Evolutionary conservation across 1,139 yeast genomes (phyloP), one percentile per base, ranked within the genome.

Genomic region (Candida mesenterica): DNA sequence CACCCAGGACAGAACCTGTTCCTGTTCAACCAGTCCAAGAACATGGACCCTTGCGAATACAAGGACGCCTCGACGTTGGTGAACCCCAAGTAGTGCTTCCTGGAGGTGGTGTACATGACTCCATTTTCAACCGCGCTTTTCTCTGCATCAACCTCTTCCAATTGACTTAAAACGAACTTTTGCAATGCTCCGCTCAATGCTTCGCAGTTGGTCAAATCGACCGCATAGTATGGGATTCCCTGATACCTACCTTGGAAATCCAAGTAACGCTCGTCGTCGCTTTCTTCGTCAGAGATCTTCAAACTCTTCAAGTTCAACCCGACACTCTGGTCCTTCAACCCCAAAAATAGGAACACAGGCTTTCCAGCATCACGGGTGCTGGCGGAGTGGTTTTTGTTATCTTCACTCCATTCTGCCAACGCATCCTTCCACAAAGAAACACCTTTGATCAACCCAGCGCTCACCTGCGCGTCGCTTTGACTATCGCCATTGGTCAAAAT

Each of bases 1-100:
- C 98, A 92, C 0, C 95, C 95, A 1, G 95, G 92, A 55, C 98
- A 90, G 59, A 74, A 87, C 42, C 72, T 68, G 56, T 82, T 84
- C 38, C 92, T 77, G 36, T 64, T 60, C 36, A 86, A 66, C 97
- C 97, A 90, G 58, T 89, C 96, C 38, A 88, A 55, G 52, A 82
- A 85, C 82, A 85, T 87, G 41, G 82, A 78, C 0, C 88, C 92
- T 53, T 89, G 95, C 3, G 95, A 82, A 46, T 75, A 82, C 15
- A 87, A 55, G 2, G 89, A 75, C 0, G 86, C 81, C 40, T 82
- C 85, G 28, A 65, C 70, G 23, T 52, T 46, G 33, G 58, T 52
- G 43, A 69, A 67, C 7, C 62, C 57, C 37, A 66, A 50, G 34
- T 55, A 54, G 40, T 64, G 68, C 36, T 62, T 64, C 37, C 73